A percentile compares a stretch with the other conserved stretches of the same genome.
Conservation (phyloP, 495 filamentous ascomycete species). For the Sordaria brevicollis region DNA sequence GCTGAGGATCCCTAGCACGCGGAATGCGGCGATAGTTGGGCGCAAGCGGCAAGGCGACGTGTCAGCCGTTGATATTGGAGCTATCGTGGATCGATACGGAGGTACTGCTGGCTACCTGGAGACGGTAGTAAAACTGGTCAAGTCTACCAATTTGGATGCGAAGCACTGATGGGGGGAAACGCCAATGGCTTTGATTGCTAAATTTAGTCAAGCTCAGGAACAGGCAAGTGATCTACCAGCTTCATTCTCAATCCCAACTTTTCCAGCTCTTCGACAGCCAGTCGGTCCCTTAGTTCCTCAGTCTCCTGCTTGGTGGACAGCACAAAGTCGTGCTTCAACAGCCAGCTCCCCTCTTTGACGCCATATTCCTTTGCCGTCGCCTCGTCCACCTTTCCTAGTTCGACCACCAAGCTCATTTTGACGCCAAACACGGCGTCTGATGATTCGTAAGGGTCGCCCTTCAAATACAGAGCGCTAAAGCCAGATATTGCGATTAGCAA, state of each 20-base stretch:
- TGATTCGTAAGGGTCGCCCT: slow-evolving; percentile 78
- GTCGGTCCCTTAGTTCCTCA: slow-evolving; percentile 53
- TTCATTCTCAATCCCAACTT: slow-evolving; percentile 63
- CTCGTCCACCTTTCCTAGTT: slow-evolving; percentile 53
- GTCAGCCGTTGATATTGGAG: slow-evolving; percentile 21
- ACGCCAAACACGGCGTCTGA: slow-evolving; percentile 92
- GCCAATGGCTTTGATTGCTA: neutral
- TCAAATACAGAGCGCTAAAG: slow-evolving; percentile 64
- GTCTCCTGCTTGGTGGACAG: slow-evolving; percentile 59
- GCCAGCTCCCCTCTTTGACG: slow-evolving; percentile 55
- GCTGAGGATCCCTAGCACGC: slow-evolving; percentile 78
- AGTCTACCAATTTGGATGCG: slow-evolving; percentile 5
- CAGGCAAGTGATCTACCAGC: slow-evolving; percentile 72
- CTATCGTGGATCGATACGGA: slow-evolving; percentile 38
- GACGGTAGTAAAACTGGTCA: slow-evolving; percentile 42
- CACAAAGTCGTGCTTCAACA: slow-evolving; percentile 72
- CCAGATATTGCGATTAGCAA: neutral
- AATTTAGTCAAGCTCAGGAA: slow-evolving; percentile 45
- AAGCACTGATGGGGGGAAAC: neutral
- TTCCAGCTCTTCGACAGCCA: slow-evolving; percentile 62
- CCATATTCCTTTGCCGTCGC: slow-evolving; percentile 50
- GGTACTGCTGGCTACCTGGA: slow-evolving; percentile 46
- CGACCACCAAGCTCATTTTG: slow-evolving; percentile 71
- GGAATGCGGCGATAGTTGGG: slow-evolving; percentile 74
- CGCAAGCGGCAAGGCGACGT: slow-evolving; percentile 22